A percentile compares a stretch with the other conserved stretches of the same genome.
phyloP scores from a whole-genome alignment of 192 early-diverging fungal genomes.

The Podila horticola region DNA sequence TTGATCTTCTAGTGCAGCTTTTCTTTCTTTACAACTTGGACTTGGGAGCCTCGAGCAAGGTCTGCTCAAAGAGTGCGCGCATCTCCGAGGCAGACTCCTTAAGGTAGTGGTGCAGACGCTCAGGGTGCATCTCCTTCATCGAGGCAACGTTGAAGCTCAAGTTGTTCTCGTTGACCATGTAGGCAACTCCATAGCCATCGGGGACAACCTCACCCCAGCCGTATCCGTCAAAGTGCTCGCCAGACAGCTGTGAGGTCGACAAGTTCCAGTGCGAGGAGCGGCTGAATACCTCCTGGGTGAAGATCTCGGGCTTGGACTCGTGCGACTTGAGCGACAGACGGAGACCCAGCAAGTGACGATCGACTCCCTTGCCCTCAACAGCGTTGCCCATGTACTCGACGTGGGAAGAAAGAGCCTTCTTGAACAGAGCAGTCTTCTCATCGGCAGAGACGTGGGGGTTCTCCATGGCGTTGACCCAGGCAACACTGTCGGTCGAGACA shows the following conservation, averaged over 20 bases:
- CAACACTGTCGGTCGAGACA: slow-evolving; percentile 77
- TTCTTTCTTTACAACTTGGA: slow-evolving; percentile 71
- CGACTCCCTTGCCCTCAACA: slow-evolving; percentile 87
- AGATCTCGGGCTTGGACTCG: slow-evolving; percentile 87
- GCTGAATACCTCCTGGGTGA: slow-evolving; percentile 85
- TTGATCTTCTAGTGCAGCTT: background rate
- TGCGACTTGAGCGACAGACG: slow-evolving; percentile 76
- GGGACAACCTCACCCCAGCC: slow-evolving; percentile 90
- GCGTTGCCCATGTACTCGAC: slow-evolving; percentile 82
- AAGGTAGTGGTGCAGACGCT: slow-evolving; percentile 82
- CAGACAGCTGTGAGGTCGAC: slow-evolving; percentile 91
- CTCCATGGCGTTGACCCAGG: slow-evolving; percentile 91
- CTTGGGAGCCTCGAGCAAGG: slow-evolving; percentile 65
- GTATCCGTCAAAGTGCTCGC: slow-evolving; percentile 94
- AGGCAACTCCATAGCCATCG: slow-evolving; percentile 90
- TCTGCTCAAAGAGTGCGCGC: slow-evolving; percentile 76
- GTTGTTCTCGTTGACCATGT: slow-evolving; percentile 90
- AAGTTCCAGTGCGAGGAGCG: slow-evolving; percentile 90
- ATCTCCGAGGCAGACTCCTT: slow-evolving; percentile 91
- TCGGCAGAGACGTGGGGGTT: slow-evolving; percentile 56
- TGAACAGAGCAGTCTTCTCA: slow-evolving; percentile 76
- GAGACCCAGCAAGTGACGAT: slow-evolving; percentile 92
- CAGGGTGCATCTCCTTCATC: slow-evolving; percentile 67
- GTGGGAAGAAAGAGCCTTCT: slow-evolving; percentile 82
- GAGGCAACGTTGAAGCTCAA: slow-evolving; percentile 90